Conservation (phyloP, 129 eudicot genomes). For the Flaveria sonorensis region DNA sequence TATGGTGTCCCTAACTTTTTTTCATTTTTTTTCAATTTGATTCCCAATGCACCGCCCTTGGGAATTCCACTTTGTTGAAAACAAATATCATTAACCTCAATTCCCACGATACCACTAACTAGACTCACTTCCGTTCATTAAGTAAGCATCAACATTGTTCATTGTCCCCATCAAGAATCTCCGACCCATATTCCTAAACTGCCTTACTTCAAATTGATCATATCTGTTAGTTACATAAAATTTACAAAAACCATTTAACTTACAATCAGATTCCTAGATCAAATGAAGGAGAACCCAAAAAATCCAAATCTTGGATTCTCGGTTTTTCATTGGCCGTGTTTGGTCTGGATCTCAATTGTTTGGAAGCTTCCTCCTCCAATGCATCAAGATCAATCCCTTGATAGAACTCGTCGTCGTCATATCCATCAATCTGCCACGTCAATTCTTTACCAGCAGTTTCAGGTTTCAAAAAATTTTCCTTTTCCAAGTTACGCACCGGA, state of each 20-base stretch:
- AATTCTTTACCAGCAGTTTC: constrained; percentile 31
- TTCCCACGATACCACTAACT: too few species aligned
- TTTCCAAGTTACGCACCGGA: constrained; percentile 64
- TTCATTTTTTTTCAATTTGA: too few species aligned
- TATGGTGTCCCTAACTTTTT: too few species aligned
- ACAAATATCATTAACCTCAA: too few species aligned
- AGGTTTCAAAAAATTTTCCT: constrained; percentile 40
- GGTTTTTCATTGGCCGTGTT: constrained; percentile 29
- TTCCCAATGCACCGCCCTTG: too few species aligned
- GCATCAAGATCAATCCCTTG: constrained; percentile 88
- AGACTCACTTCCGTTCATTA: too few species aligned
- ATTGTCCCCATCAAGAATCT: too few species aligned
- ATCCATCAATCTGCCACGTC: constrained; percentile 32
- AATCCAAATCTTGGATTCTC: constrained; percentile 22
- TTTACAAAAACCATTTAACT: background rate
- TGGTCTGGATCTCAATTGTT: constrained; percentile 45
- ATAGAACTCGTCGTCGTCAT: constrained; percentile 62
- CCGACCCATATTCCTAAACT: too few species aligned
- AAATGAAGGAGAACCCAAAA: constrained; percentile 60
- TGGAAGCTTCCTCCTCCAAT: constrained; percentile 81
- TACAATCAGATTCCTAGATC: constrained; percentile 73
- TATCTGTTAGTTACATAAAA: too few species aligned
- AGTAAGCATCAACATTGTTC: too few species aligned
- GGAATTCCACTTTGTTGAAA: too few species aligned
- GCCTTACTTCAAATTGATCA: too few species aligned